Evolutionary conservation across 2,329 filamentous ascomycete genomes (phyloP).

Genomic region (Neofusicoccum laricinum): DNA sequence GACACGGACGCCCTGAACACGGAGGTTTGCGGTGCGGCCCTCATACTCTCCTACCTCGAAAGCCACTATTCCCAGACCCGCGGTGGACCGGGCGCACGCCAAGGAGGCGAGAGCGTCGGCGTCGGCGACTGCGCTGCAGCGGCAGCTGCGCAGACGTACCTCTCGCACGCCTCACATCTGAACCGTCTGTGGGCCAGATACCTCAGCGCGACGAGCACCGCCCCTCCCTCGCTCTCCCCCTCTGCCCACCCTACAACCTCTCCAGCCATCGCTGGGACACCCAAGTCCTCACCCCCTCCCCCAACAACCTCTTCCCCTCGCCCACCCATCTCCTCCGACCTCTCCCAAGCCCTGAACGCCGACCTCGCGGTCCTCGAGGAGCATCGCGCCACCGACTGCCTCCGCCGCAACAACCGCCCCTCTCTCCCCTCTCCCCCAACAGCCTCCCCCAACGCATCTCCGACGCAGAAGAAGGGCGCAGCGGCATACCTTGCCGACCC

Average conservation of each 20-base stretch:
- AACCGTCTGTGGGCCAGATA: not conserved
- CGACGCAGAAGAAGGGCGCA: not conserved
- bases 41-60: conserved; percentile 35
- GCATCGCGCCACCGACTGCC: not conserved
- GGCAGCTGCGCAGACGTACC: not conserved
- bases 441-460: not conserved
- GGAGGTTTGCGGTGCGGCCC: conserved; percentile 25
- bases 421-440: not conserved
- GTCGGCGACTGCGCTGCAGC: not conserved
- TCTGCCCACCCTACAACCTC: conserved; percentile 10
- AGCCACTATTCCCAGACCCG: conserved; percentile 23
- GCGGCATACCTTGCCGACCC: conserved; percentile 27
- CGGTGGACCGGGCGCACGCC: too few species aligned
- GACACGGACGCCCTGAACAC: conserved; percentile 35
- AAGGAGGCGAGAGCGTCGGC: conserved; percentile 21
- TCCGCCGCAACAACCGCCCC: not conserved
- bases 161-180: not conserved
- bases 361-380: conserved; percentile 25
- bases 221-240: conserved; percentile 24
- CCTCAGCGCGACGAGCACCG: conserved; percentile 20
- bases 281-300: not conserved
- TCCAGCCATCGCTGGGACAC: not conserved
- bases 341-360: conserved; percentile 19
- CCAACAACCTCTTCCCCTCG: not conserved
- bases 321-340: conserved; percentile 19